Percentiles rank a stretch among this genome's conserved stretches.
phyloP scores from a whole-genome alignment of 2,329 filamentous ascomycete species.

The Stemphylium lycopersici region DNA sequence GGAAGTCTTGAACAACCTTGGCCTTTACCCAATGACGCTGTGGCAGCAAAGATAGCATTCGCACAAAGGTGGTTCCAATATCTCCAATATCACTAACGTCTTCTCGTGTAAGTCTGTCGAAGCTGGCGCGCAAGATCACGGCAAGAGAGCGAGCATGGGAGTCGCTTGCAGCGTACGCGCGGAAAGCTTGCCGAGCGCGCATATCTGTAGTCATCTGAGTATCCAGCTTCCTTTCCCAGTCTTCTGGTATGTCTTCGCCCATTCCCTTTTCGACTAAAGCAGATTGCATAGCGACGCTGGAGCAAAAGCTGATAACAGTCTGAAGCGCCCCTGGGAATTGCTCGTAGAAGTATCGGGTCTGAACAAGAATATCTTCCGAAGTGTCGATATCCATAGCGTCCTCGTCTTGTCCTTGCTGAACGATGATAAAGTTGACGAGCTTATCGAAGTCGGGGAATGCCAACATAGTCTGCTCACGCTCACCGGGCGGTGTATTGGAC shows the following conservation, averaged over 20 bases:
- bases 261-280: conserved; percentile 57
- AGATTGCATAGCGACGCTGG: conserved; percentile 65
- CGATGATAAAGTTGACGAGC: conserved; percentile 55
- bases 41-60: conserved; percentile 62
- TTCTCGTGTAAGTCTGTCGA: conserved; percentile 52
- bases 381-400: conserved; percentile 44
- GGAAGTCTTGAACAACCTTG: conserved; percentile 41
- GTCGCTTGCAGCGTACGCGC: conserved; percentile 52
- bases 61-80: conserved; percentile 58
- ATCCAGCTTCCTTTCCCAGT: conserved; percentile 84
- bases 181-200: conserved; percentile 65
- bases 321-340: conserved; percentile 63
- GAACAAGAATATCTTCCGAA: conserved; percentile 30
- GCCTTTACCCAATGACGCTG: conserved; percentile 50
- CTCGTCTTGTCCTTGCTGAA: conserved; percentile 41
- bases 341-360: conserved; percentile 41
- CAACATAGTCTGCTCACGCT: conserved; percentile 26
- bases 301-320: conserved; percentile 72
- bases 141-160: conserved; percentile 47
- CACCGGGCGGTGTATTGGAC: conserved; percentile 55
- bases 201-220: conserved; percentile 73
- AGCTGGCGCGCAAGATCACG: conserved; percentile 52
- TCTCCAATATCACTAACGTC: conserved; percentile 51
- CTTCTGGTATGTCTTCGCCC: conserved; percentile 67
- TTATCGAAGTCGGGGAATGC: conserved; percentile 53